A percentile compares a stretch with the other conserved stretches of the same genome.
Conservation (phyloP, 192 early-diverging fungal species). For the Irineochytrium annulatum region DNA sequence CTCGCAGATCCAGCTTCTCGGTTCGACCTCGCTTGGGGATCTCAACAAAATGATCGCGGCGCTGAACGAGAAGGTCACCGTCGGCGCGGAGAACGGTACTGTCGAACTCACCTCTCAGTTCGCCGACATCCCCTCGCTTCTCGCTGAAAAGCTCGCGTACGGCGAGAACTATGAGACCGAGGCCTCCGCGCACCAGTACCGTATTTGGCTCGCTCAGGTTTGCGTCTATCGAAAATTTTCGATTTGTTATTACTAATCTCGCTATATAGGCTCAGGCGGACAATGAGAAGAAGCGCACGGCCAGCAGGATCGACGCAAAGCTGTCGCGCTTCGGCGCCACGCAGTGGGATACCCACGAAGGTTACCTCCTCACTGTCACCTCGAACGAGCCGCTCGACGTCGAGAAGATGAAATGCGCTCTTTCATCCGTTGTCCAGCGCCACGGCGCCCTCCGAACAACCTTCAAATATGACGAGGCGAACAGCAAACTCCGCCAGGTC, state of each 20-base stretch:
- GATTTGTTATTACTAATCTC: no score
- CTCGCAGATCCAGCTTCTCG: slow-evolving; percentile 12
- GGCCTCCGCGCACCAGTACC: slow-evolving; percentile 12
- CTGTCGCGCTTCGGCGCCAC: background rate
- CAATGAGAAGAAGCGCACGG: background rate
- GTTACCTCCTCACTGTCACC: slow-evolving; percentile 10
- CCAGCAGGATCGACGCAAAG: background rate
- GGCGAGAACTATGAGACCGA: background rate
- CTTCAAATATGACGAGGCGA: slow-evolving; percentile 1
- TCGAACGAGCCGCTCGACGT: slow-evolving; percentile 8
- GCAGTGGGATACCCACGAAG: slow-evolving; percentile 13
- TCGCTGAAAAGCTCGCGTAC: slow-evolving; percentile 3
- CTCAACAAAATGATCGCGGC: slow-evolving; percentile 10
- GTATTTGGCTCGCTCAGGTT: slow-evolving; percentile 12
- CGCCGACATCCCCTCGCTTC: no score
- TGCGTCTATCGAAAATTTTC: no score
- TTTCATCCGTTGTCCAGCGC: background rate
- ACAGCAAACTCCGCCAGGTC: slow-evolving; percentile 7
- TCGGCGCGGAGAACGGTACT: background rate
- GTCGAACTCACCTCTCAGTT: no score
- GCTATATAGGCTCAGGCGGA: no score
- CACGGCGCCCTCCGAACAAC: slow-evolving; percentile 13
- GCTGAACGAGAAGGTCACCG: background rate
- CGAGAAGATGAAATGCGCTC: background rate
- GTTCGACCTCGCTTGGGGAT: slow-evolving; percentile 1